Base-by-base conservation (phyloP, 225 moss, liverwort and hornwort genomes). In the Physcomitrellopsis africana region DNA sequence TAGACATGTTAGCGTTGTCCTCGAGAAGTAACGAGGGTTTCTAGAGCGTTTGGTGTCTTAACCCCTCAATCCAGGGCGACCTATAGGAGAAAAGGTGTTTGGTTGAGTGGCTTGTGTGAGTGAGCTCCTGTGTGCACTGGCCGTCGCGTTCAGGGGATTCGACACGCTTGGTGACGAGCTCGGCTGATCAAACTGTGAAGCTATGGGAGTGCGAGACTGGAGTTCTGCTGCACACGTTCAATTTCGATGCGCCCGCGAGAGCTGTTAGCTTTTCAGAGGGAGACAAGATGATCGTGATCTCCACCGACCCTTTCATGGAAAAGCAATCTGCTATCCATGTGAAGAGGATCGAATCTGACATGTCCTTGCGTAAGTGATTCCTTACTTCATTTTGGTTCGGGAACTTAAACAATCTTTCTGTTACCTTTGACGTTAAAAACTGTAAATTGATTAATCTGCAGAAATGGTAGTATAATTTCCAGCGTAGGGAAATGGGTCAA, bases 301-400 rank as follows among this genome's bases (percentile, higher is more conserved):
- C 82, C 59, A 93, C 92, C 1, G 92, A 93, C 62, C 92, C 92
- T 24, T 93, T 93, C 58, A 89, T 93, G 79, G 92, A 90, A 53
- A 79, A 80, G 48, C 90, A 90, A 24, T 90, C 92, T 45, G 90
- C 90, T 48, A 93, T 93, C 66, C 92, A 93, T 29, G 77, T 93
- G 46, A 93, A 93, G 78, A 60, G 76, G 60, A 83, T 93, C 58
- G 90, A 93, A 69, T 76, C 67, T 13, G 88, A 90, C 47, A 74
- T 70, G 53, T 86, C 86, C 32, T 61, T 76, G 60, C 86, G 86
- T 91, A 68, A 45, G 90, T 86, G 13, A 8, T 32, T 32, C 9
- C 17, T 12, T 61, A 16, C 16, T 61, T 10, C 22, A 4, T 41
- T 61, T 9, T 14, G 16, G 16, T 16, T 61, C 27, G 29, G 29